A percentile compares a stretch with the other conserved stretches of the same genome.
Conservation (phyloP, 2,329 filamentous ascomycete species). For the Xylaria polymorpha region DNA sequence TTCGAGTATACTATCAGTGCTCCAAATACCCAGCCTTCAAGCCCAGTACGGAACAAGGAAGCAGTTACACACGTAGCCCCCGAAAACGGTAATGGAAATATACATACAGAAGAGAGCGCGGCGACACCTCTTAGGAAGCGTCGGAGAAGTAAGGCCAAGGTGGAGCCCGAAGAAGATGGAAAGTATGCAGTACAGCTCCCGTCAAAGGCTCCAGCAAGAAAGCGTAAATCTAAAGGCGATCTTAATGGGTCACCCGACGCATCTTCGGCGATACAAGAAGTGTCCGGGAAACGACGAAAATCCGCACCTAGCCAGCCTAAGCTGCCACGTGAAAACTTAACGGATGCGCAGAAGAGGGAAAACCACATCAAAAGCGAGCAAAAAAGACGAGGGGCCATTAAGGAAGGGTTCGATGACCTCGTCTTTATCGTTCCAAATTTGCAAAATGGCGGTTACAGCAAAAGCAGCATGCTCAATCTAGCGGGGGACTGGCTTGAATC, state of each 20-base stretch:
- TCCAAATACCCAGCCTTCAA: conserved; percentile 69
- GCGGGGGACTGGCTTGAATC: conserved; percentile 83
- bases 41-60: conserved; percentile 57
- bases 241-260: conserved; percentile 46
- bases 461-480: conserved; percentile 81
- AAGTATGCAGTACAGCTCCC: conserved; percentile 51
- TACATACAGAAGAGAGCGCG: conserved; percentile 52
- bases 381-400: conserved; percentile 74
- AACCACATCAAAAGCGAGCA: conserved; percentile 72
- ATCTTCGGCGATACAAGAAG: conserved; percentile 53
- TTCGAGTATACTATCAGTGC: conserved; percentile 68
- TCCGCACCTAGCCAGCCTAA: conserved; percentile 64
- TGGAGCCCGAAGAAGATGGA: conserved; percentile 58
- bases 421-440: conserved; percentile 80
- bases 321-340: conserved; percentile 75
- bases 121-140: conserved; percentile 62
- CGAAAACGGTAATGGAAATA: conserved; percentile 45
- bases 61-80: conserved; percentile 38
- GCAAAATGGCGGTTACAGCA: conserved; percentile 80
- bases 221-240: conserved; percentile 62
- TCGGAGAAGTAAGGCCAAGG: conserved; percentile 65
- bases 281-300: conserved; percentile 61
- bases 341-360: conserved; percentile 86
- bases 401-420: conserved; percentile 85
- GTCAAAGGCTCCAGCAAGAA: conserved; percentile 53